phyloP scores from a whole-genome alignment of 176 grass and related monocot species.

The Oryza longistaminata region DNA sequence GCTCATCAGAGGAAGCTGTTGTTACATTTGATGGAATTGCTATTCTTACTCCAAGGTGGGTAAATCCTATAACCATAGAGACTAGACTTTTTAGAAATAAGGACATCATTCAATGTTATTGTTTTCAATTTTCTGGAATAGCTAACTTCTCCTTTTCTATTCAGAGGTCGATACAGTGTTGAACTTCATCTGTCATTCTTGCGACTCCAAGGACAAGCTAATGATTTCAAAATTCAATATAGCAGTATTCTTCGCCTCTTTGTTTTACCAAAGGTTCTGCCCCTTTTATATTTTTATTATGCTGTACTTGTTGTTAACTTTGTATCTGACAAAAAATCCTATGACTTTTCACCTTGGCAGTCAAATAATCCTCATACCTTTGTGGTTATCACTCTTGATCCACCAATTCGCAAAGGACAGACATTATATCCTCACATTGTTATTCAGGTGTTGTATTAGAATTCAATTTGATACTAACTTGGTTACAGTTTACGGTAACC shows the following conservation, averaged over 20 bases:
- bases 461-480: slow-evolving; percentile 34
- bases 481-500: background rate
- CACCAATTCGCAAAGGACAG: slow-evolving; percentile 95
- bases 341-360: slow-evolving; percentile 49
- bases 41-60: slow-evolving; percentile 91
- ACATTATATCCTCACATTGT: slow-evolving; percentile 98
- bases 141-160: slow-evolving; percentile 20
- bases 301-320: slow-evolving; percentile 20
- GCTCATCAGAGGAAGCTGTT: slow-evolving; percentile 83
- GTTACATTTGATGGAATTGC: slow-evolving; percentile 94
- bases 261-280: slow-evolving; percentile 84
- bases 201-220: slow-evolving; percentile 87
- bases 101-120: slow-evolving; percentile 19
- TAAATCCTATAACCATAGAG: slow-evolving; percentile 9
- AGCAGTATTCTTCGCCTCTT: slow-evolving; percentile 89
- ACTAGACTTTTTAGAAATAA: background rate
- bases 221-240: slow-evolving; percentile 99
- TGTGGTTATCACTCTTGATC: slow-evolving; percentile 92
- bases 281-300: slow-evolving; percentile 27
- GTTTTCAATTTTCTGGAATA: slow-evolving; percentile 23
- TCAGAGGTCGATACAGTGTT: slow-evolving; percentile 86
- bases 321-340: slow-evolving; percentile 1
- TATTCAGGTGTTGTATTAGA: slow-evolving; percentile 71
- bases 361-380: slow-evolving; percentile 95
- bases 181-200: slow-evolving; percentile 90